phyloP scores from a whole-genome alignment of 1,284 basidiomycete species.

The Ustilago shanxiensis region DNA sequence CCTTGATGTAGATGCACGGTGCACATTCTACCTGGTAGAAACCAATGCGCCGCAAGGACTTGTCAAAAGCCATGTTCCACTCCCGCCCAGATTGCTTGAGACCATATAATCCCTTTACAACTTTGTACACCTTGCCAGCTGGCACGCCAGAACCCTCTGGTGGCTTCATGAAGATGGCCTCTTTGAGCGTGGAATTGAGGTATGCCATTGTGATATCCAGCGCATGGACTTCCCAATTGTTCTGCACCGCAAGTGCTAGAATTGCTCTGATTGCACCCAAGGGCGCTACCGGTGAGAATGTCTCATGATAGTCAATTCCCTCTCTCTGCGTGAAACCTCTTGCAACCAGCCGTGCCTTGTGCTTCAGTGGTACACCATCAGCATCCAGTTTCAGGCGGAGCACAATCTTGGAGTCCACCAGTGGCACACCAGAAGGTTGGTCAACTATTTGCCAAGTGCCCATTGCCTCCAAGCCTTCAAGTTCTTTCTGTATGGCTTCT shows the following conservation, averaged over 20 bases:
- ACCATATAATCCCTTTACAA: background rate
- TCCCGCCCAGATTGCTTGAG: background rate
- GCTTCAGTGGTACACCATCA: background rate
- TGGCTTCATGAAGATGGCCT: background rate
- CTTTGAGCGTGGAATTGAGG: background rate
- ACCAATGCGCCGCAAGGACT: constrained; percentile 8
- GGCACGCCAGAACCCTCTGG: background rate
- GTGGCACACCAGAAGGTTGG: background rate
- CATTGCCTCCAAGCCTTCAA: background rate
- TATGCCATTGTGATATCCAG: background rate
- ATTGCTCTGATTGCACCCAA: background rate
- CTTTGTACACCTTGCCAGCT: background rate
- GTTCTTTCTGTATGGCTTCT: background rate
- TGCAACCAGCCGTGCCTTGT: background rate
- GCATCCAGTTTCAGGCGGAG: background rate
- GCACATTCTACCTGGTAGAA: constrained; percentile 9
- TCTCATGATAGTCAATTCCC: background rate
- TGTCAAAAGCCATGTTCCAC: background rate
- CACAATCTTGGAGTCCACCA: background rate
- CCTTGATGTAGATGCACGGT: constrained; percentile 11
- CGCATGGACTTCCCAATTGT: background rate
- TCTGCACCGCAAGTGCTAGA: background rate
- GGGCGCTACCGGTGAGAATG: background rate
- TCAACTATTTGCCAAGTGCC: background rate
- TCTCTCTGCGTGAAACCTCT: background rate